Evolutionary conservation across 352 stramenopile species (phyloP).

Genomic region (Phytophthora podocarpi): DNA sequence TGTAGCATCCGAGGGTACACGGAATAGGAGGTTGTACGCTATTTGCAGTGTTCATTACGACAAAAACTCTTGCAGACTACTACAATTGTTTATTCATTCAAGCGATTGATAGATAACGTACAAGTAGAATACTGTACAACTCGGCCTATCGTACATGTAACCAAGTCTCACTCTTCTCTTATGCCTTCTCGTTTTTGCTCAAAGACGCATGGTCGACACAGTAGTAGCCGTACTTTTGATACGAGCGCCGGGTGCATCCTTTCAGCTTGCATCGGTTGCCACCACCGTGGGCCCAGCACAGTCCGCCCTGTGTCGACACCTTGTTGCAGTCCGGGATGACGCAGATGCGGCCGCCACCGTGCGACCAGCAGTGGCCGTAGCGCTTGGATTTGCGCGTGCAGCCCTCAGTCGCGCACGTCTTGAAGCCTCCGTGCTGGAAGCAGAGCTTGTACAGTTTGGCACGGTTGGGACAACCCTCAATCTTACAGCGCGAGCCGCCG

Average conservation of each 20-base stretch:
- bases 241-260: slow-evolving; percentile 21
- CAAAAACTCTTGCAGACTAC: too few species aligned
- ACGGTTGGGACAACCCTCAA: slow-evolving; percentile 27
- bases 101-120: too few species aligned
- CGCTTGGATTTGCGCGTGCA: slow-evolving; percentile 69
- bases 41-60: not conserved
- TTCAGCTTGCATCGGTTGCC: slow-evolving; percentile 31
- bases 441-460: slow-evolving; percentile 33
- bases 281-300: slow-evolving; percentile 30
- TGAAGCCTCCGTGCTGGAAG: slow-evolving; percentile 42
- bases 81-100: too few species aligned
- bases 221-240: slow-evolving; percentile 34
- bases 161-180: not conserved
- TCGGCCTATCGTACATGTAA: not conserved
- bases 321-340: slow-evolving; percentile 56
- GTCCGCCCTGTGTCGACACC: slow-evolving; percentile 44
- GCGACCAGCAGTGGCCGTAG: slow-evolving; percentile 72
- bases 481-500: slow-evolving; percentile 54
- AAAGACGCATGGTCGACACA: slow-evolving; percentile 45
- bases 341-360: slow-evolving; percentile 70
- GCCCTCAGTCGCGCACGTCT: slow-evolving; percentile 61
- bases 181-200: slow-evolving; percentile 3
- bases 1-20: too few species aligned
- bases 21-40: not conserved
- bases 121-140: too few species aligned